These are phyloP conservation scores for Boletus patriciae DNA, from an alignment of 768 basidiomycete genomes.

Conservation along the genomic window DNA sequence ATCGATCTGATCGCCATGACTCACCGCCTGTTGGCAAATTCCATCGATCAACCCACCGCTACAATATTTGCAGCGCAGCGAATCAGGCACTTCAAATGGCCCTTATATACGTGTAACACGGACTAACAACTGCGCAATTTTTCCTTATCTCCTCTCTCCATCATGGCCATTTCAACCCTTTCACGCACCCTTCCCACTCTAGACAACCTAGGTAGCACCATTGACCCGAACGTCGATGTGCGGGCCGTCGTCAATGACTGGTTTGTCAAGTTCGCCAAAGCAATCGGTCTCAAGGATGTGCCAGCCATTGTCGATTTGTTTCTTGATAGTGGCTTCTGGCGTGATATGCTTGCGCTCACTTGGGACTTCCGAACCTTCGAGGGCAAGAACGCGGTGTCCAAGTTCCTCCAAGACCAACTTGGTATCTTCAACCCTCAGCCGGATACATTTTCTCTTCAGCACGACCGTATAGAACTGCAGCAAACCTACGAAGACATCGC, in stretches of 20 bases:
- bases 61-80: background rate
- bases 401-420: conserved; percentile 51
- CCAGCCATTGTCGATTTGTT: conserved; percentile 36
- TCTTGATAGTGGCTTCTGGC: conserved; percentile 48
- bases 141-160: background rate
- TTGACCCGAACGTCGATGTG: conserved; percentile 38
- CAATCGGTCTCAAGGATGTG: conserved; percentile 35
- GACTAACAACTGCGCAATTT: background rate
- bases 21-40: background rate
- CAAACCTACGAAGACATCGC: conserved; percentile 36
- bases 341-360: conserved; percentile 60
- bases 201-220: conserved; percentile 18
- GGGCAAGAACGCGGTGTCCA: conserved; percentile 38
- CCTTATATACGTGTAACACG: background rate
- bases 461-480: conserved; percentile 21
- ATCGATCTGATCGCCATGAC: too few species aligned
- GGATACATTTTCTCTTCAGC: conserved; percentile 24
- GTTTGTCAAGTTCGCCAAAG: conserved; percentile 41
- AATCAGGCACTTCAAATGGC: background rate
- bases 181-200: conserved; percentile 25
- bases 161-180: conserved; percentile 9
- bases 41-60: background rate
- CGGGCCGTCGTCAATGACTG: conserved; percentile 39
- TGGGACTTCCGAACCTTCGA: conserved; percentile 64
- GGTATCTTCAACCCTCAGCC: conserved; percentile 17